Evolutionary conservation across 306 rosid species (phyloP), one percentile per base, ranked within the genome.

Genomic region (Acacia crassicarpa): DNA sequence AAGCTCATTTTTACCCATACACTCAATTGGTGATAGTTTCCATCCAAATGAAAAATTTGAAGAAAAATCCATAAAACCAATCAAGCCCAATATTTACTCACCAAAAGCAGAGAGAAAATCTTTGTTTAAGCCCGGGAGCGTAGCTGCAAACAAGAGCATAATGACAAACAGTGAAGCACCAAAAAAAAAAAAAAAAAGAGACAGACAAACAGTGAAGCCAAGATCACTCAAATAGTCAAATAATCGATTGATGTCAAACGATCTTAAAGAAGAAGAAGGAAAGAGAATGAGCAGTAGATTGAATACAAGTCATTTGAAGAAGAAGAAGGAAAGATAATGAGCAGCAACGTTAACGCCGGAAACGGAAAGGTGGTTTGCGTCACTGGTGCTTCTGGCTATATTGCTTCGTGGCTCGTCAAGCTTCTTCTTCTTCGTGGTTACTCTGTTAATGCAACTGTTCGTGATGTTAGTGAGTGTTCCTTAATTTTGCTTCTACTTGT

Each of bases 381-480:
- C 17, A 68, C 74, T 2, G 74, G 74, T 38, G 74, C 49, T 40
- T 68, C 74, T 41, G 74, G 74, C 51, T 68, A 19, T 12, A 69
- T 69, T 69, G 74, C 51, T 69, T 69, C 74, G 4, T 69, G 74
- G 74, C 32, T 69, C 19, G 74, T 69, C 53, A 69, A 69, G 74
- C 53, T 69, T 5, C 74, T 69, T 69, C 74, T 69, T 69, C 53
- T 9, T 69, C 74, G 33, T n/a, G 74, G 74, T 69, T 69, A 41
- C 74, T 41, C 74, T 11, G 74, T 69, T 0, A 69, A 43, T 14
- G 74, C 74, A 32, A 69, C 74, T 69, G 74, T 69, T 43, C 17
- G 49, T 9, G 30, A 69, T 22, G 20, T 15, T 20, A 69, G 74
- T 69, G 33, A 69, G 74, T 43, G 2, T 9, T 66, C 23, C 71